phyloP scores from a whole-genome alignment of 148 eudicot species.

The Chenopodium album region DNA sequence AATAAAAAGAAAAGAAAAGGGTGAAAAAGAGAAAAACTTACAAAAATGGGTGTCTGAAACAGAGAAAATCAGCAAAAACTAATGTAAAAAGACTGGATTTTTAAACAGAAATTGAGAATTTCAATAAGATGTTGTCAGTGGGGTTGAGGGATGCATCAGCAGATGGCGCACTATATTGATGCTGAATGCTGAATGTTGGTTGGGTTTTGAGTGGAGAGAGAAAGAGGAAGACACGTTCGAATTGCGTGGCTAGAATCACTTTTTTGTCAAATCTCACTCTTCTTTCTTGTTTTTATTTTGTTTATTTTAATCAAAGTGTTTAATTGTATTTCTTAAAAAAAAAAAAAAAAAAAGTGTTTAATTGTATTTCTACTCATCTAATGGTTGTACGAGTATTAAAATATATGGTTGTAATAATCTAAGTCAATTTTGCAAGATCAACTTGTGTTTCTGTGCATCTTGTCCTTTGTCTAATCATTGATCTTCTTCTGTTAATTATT shows the following conservation, averaged over 20 bases:
- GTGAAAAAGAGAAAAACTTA: conserved; percentile 11
- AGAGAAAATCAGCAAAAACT: neutral
- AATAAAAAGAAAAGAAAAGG: neutral
- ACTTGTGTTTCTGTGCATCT: neutral
- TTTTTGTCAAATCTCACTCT: neutral
- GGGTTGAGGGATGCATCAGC: neutral
- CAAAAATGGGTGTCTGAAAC: conserved; percentile 6
- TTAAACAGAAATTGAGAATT: neutral
- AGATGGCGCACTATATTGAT: conserved; percentile 11
- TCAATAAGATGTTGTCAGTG: no score
- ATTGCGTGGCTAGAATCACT: conserved; percentile 26
- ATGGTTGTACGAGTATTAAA: neutral
- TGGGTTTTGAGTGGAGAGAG: conserved; percentile 11
- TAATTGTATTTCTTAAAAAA: neutral
- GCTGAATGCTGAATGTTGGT: conserved; percentile 1
- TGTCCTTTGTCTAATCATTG: neutral
- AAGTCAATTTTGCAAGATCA: neutral
- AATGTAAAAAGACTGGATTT: neutral
- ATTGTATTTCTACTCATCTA: neutral
- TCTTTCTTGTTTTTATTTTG: neutral
- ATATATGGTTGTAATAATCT: neutral
- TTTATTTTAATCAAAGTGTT: no score
- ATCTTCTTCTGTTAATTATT: no score
- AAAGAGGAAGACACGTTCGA: conserved; percentile 31
- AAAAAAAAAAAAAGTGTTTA: no score